Evolutionary conservation across 495 filamentous ascomycete genomes (phyloP), one percentile per base, ranked within the genome.

Genomic region (Penicillium arizonense): DNA sequence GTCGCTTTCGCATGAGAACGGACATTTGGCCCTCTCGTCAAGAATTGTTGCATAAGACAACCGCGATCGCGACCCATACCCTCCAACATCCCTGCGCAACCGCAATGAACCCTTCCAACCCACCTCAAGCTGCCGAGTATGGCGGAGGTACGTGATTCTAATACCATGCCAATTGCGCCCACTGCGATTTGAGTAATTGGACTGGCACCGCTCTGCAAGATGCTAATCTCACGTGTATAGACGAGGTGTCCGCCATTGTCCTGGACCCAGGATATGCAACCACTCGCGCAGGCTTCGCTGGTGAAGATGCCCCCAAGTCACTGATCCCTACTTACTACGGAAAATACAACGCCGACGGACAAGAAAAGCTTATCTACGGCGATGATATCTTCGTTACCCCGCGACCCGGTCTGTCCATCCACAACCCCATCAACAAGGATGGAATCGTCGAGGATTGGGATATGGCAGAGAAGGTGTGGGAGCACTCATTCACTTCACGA

Each of bases 401-500:
- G 30, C 82, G 87, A 35, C 79, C 82, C 3, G 81, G 82, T 37
- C 75, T 96, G 62, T 87, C 94, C 44, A 83, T 97, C 52, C 81
- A 83, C 65, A 97, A 97, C 68, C 90, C 93, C 54, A 92, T 96
- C 80, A 84, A 82, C 59, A 82, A 84, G 62, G 93, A 97, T 68
- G 91, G 92, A 56, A 82, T 89, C 26, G 95, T 97, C 44, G 89
- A 95, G 69, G 93, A 98, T 69, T 97, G 94, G 94, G 95, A 97
- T 53, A 86, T 85, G 49, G 94, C 91, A 20, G 83, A 88, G 46
- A 86, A 85, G 67, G 66, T 97, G 21, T 97, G 93, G 94, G 90
- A 96, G 65, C 91, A 82, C 70, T 86, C 83, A 55, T 89, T 89
- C 69, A 91, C 80, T 59, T 95, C 82, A 59, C 84, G 83, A 64